Base-by-base conservation (phyloP, 2,329 filamentous ascomycete genomes). In the Diaporthe citriasiana region DNA sequence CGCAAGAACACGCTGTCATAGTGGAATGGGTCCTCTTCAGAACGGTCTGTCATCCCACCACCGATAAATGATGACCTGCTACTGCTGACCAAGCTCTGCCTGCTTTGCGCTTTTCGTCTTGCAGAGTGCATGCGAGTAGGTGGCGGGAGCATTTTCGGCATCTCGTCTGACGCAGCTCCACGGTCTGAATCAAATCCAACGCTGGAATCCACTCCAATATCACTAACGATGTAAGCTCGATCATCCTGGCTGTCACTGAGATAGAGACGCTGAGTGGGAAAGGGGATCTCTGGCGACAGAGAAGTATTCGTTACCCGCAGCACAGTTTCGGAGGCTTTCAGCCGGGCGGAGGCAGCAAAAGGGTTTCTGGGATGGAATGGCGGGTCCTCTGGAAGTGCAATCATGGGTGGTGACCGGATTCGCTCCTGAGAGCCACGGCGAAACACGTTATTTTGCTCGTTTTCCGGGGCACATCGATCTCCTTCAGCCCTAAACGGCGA, bases 21-120 rank as follows among this genome's bases (percentile, higher is more conserved):
- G 63, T 82, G 81, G 79, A 88, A 89, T 0, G 84, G 86, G 53
- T 88, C 85, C 0, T 81, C 79, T 42, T 82, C 82, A 0, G 83
- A 84, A 8, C 80, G 35, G 6, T 73, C 71, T 12, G 53, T 73
- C 19, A 47, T 33, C n/a, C 33, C 51, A 38, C 45, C 40, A 25
- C 27, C 82, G 35, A 81, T 82, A 4, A 79, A 79, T 33, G 72
- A 83, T 53, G 74, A 79, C 77, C n/a, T 81, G 76, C 70, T 78
- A 55, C 75, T 78, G 65, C 76, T 79, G 27, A 69, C 71, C n/a
- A 75, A 57, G 33, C 77, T 77, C 6, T n/a, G 27, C 10, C 63
- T 70, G 17, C 56, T n/a, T 30, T n/a, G 63, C 40, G 57, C 42
- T 33, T 40, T 68, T 30, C 55, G 45, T 9, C 72, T 57, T 35